Evolutionary conservation across 2,329 filamentous ascomycete genomes (phyloP).

Genomic region (Phaeosphaeria sp.): DNA sequence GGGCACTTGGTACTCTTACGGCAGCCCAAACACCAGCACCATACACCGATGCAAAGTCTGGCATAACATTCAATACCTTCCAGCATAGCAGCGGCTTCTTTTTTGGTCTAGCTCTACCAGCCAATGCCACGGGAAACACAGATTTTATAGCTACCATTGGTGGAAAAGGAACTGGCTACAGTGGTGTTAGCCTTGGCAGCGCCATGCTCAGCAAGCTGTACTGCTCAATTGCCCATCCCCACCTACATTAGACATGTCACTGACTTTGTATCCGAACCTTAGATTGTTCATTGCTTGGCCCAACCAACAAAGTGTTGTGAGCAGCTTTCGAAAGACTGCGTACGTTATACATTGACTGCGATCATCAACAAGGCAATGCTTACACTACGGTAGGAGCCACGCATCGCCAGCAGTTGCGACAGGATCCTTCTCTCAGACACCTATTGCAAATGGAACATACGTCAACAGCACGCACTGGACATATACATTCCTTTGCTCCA

Average conservation of each 20-base stretch:
- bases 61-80: constrained; percentile 34
- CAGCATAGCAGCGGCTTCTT: constrained; percentile 47
- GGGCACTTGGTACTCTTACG: constrained; percentile 15
- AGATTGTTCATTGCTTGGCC: constrained; percentile 60
- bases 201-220: constrained; percentile 57
- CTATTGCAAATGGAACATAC: constrained; percentile 60
- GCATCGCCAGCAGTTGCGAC: constrained; percentile 56
- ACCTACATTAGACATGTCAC: too few relatives aligned
- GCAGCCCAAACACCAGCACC: constrained; percentile 26
- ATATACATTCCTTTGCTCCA: constrained; percentile 61
- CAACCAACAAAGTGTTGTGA: constrained; percentile 53
- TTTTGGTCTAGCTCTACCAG: constrained; percentile 59
- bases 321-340: constrained; percentile 53
- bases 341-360: constrained; percentile 12
- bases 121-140: constrained; percentile 46
- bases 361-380: not conserved
- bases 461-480: constrained; percentile 61
- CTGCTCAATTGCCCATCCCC: too few relatives aligned
- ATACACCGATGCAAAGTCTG: constrained; percentile 36
- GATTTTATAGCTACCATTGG: constrained; percentile 63
- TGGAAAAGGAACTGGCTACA: constrained; percentile 57
- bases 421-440: constrained; percentile 49
- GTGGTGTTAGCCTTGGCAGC: constrained; percentile 56
- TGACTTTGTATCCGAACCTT: too few relatives aligned
- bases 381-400: constrained; percentile 48